phyloP scores from a whole-genome alignment of 2,329 filamentous ascomycete genomes.

The Neofusicoccum sp. region DNA sequence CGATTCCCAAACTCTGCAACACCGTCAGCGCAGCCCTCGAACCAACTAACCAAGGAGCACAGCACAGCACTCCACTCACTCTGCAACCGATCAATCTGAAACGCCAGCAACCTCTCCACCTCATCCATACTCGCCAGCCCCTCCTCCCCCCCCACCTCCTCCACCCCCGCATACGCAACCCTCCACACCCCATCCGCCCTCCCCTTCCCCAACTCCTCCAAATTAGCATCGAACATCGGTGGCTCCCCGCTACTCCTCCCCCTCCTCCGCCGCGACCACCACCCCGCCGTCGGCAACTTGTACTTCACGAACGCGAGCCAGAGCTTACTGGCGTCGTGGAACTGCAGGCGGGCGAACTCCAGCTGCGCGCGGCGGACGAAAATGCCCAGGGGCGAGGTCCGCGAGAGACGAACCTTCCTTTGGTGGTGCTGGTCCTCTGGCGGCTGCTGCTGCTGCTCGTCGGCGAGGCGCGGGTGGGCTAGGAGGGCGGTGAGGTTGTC shows the following conservation, averaged over 20 bases:
- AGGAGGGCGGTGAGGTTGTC: slow-evolving; percentile 61
- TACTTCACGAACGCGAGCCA: slow-evolving; percentile 86
- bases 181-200: slow-evolving; percentile 50
- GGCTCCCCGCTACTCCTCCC: slow-evolving; percentile 38
- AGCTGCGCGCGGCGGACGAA: slow-evolving; percentile 77
- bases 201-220: slow-evolving; percentile 62
- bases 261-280: slow-evolving; percentile 63
- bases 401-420: slow-evolving; percentile 64
- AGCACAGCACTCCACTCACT: slow-evolving; percentile 50
- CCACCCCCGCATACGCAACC: slow-evolving; percentile 54
- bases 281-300: slow-evolving; percentile 70
- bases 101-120: slow-evolving; percentile 78
- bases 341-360: slow-evolving; percentile 79
- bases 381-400: slow-evolving; percentile 76
- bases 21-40: neutral
- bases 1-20: slow-evolving; percentile 70
- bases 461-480: slow-evolving; percentile 63
- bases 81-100: slow-evolving; percentile 86
- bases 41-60: neutral
- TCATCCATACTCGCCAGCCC: slow-evolving; percentile 72
- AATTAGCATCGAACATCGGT: slow-evolving; percentile 60
- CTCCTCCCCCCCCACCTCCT: slow-evolving; percentile 26
- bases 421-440: slow-evolving; percentile 32
- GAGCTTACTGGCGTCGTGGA: slow-evolving; percentile 74
- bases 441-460: slow-evolving; percentile 43